These are phyloP conservation scores for Tritrichomonas foetus DNA, from an alignment of 208 protist genomes.

Conservation along the genomic window DNA sequence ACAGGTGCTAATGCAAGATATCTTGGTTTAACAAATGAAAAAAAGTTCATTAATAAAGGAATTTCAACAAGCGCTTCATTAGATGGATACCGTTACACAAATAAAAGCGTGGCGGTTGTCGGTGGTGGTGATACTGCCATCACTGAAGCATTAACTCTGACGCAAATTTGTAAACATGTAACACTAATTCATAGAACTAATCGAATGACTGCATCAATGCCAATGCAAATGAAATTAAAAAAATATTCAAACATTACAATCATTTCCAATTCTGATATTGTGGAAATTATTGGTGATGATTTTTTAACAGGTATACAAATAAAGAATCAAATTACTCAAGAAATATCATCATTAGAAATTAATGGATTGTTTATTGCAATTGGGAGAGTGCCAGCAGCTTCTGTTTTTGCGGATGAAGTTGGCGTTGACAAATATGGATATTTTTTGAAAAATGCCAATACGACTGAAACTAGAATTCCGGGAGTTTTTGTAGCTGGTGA, in stretches of 20 bases:
- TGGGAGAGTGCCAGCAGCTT: slow-evolving; percentile 67
- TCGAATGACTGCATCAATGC: slow-evolving; percentile 64
- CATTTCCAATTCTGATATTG: slow-evolving; percentile 54
- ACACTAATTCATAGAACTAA: slow-evolving; percentile 65
- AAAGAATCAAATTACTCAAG: neutral
- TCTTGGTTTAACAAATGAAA: slow-evolving; percentile 52
- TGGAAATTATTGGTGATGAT: slow-evolving; percentile 44
- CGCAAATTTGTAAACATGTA: slow-evolving; percentile 62
- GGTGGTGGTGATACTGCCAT: slow-evolving; percentile 67
- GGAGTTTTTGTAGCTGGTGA: slow-evolving; percentile 73
- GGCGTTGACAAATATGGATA: slow-evolving; percentile 63
- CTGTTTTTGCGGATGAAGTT: slow-evolving; percentile 53
- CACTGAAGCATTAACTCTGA: slow-evolving; percentile 66
- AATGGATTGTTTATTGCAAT: slow-evolving; percentile 70
- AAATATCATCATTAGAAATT: neutral
- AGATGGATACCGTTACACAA: slow-evolving; percentile 53
- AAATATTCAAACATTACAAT: slow-evolving; percentile 46
- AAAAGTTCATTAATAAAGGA: slow-evolving; percentile 60
- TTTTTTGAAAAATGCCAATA: slow-evolving; percentile 47
- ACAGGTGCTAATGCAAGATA: slow-evolving; percentile 64
- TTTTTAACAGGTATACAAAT: slow-evolving; percentile 43
- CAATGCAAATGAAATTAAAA: slow-evolving; percentile 61
- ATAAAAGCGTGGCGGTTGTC: slow-evolving; percentile 56
- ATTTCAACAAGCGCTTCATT: slow-evolving; percentile 68
- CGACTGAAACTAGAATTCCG: slow-evolving; percentile 51